Conservation (phyloP, 2,329 filamentous ascomycete species). For the Huntiella moniliformis region DNA sequence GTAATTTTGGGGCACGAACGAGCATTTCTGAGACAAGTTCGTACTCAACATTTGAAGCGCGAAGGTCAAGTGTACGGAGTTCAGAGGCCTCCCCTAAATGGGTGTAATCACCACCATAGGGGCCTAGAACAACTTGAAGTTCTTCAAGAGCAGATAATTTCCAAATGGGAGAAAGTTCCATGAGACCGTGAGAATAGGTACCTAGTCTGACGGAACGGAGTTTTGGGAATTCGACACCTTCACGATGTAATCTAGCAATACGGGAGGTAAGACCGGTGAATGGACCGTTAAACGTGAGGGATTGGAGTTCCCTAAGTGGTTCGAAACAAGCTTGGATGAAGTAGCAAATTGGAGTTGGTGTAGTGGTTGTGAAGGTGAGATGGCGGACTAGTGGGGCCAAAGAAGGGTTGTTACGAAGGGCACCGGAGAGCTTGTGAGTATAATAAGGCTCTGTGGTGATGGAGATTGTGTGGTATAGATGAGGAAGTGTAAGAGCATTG, state of each 20-base stretch:
- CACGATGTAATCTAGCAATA: neutral
- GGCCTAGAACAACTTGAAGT: conserved; percentile 5
- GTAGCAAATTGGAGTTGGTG: conserved; percentile 1
- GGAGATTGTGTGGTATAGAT: conserved; percentile 7
- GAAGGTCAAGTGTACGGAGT: conserved; percentile 1
- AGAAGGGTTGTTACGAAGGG: conserved; percentile 5
- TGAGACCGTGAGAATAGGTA: conserved; percentile 4
- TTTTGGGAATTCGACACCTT: conserved; percentile 3
- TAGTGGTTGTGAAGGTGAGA: conserved; percentile 1
- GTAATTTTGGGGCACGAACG: conserved; percentile 4
- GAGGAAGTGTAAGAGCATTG: conserved; percentile 1
- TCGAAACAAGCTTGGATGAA: conserved; percentile 10
- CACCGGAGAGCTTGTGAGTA: conserved; percentile 9
- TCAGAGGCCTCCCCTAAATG: neutral
- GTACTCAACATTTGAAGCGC: conserved; percentile 8
- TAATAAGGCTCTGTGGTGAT: conserved; percentile 10
- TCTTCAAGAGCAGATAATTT: conserved; percentile 2
- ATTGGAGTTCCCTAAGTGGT: conserved; percentile 4
- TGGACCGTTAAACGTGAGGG: conserved; percentile 2
- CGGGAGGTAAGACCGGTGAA: conserved; percentile 8
- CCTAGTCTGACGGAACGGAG: conserved; percentile 5
- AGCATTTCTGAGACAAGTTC: conserved; percentile 6
- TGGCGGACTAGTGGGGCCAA: conserved; percentile 6
- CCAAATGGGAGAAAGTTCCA: conserved; percentile 3
- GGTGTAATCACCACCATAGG: conserved; percentile 4